A percentile compares a stretch with the other conserved stretches of the same genome.
Evolutionary conservation across 1,139 yeast species (phyloP).

Genomic region (Arxiozyma slooffiae): DNA sequence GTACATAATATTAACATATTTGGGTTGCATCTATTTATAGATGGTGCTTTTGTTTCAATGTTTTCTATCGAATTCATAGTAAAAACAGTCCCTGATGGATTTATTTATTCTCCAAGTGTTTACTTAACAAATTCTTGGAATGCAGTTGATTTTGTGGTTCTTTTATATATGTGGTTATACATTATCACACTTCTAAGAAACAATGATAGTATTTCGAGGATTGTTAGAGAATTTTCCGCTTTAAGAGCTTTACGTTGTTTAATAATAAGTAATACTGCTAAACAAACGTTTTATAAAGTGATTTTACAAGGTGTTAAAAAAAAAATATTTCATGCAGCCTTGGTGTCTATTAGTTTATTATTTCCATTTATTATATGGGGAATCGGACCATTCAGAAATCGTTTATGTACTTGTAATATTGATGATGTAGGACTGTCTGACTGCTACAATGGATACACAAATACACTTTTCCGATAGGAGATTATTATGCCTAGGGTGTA

Average conservation of each 20-base stretch:
- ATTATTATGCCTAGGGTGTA: conserved; percentile 66
- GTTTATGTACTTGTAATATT: conserved; percentile 67
- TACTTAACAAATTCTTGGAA: conserved; percentile 83
- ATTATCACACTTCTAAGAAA: conserved; percentile 49
- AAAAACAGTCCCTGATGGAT: conserved; percentile 79
- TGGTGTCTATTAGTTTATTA: conserved; percentile 64
- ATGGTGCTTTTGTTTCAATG: conserved; percentile 49
- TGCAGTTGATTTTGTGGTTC: conserved; percentile 61
- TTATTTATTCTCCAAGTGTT: conserved; percentile 73
- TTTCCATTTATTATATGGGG: conserved; percentile 93
- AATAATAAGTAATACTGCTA: conserved; percentile 69
- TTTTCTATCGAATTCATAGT: conserved; percentile 66
- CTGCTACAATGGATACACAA: conserved; percentile 57
- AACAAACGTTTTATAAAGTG: conserved; percentile 70
- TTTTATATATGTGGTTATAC: conserved; percentile 73
- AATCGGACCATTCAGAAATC: conserved; percentile 62
- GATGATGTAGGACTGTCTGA: conserved; percentile 31
- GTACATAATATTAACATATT: conserved; percentile 32
- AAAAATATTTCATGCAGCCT: conserved; percentile 68
- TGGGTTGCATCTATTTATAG: conserved; percentile 57
- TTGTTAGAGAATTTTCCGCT: conserved; percentile 78
- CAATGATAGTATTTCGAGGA: conserved; percentile 51
- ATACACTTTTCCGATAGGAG: conserved; percentile 65
- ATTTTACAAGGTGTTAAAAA: conserved; percentile 69
- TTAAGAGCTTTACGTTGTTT: conserved; percentile 75